Evolutionary conservation across 352 stramenopile genomes (phyloP).

Genomic region (Pythium utonaiense): DNA sequence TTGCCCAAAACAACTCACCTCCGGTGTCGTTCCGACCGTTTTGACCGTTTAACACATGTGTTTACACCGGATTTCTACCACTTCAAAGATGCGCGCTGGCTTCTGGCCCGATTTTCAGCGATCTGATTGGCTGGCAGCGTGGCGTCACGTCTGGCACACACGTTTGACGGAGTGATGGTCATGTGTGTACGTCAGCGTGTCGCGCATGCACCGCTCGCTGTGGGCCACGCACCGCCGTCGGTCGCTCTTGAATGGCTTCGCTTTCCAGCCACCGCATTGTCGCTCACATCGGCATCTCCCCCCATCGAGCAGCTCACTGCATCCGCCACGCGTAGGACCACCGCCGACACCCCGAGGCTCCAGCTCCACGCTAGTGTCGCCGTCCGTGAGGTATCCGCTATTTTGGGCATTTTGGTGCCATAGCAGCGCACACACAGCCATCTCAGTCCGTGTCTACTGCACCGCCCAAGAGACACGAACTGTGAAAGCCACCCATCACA

Average conservation of each 20-base stretch:
- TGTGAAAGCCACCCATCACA: conserved; percentile 13
- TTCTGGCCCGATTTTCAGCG: neutral
- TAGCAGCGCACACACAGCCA: conserved; percentile 17
- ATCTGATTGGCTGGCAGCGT: conserved; percentile 20
- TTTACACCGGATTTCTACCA: conserved; percentile 5
- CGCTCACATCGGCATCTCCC: neutral
- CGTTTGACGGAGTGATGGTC: conserved; percentile 24
- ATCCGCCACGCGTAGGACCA: neutral
- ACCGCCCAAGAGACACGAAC: conserved; percentile 26
- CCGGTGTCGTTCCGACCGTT: neutral
- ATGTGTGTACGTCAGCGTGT: conserved; percentile 22
- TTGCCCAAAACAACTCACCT: conserved; percentile 7
- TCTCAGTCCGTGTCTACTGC: conserved; percentile 27
- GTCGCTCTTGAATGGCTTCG: conserved; percentile 4
- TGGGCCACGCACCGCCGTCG: neutral
- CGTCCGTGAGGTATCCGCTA: neutral
- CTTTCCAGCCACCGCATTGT: neutral
- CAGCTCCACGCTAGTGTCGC: neutral
- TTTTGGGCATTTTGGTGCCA: conserved; percentile 14
- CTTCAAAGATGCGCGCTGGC: conserved; percentile 1
- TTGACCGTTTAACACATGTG: conserved; percentile 10
- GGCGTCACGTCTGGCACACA: conserved; percentile 18
- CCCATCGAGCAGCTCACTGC: neutral
- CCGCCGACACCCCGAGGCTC: neutral
- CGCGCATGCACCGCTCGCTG: neutral